Evolutionary conservation across 352 stramenopile species (phyloP), one percentile per base, ranked within the genome.

Genomic region (Phytophthora quininea): DNA sequence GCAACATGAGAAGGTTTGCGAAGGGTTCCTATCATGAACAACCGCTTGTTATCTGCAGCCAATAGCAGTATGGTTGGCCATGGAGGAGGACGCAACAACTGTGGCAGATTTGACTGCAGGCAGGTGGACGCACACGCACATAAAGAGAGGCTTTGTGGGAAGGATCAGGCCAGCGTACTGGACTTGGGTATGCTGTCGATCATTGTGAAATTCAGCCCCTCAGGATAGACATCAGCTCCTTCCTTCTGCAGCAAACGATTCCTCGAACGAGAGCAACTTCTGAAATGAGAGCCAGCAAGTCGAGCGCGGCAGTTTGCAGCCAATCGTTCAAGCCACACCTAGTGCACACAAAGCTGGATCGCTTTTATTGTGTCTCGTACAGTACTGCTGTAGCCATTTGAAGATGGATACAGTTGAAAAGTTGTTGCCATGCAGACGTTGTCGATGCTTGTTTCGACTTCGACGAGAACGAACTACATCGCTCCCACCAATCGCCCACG

Each of bases 1-100:
- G 83, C 74, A 84, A 89, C 76, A 93, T 77, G 71, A 67, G 64
- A 67, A 79, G 77, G 72, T 75, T 88, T 76, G 71, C 77, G 84
- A 91, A 91, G 83, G 85, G 83, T 93, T 93, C 85, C 85, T 93
- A 93, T 93, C 85, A 91, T 90, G 80, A 93, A 88, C 85, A 91
- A 91, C 83, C 83, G 85, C 85, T 93, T 89, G 51, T 54, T 93
- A 77, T 93, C 67, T 86, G 85, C 85, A 93, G 76, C 72, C 85
- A 90, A 91, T 91, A 93, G 85, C 85, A 93, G 85, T 93, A 89
- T 80, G 69, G 71, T 88, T 87, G 85, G 80, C 61, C 76, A 91
- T 77, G 53, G 72, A 76, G 45, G 29, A 58, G 55, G 71, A 84
- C 70, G 67, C 85, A 89, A 88, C 71, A 84, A 91, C 85, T 91